Evolutionary conservation across 2,329 filamentous ascomycete genomes (phyloP), one percentile per base, ranked within the genome.

Genomic region (Albifimbria verrucaria): DNA sequence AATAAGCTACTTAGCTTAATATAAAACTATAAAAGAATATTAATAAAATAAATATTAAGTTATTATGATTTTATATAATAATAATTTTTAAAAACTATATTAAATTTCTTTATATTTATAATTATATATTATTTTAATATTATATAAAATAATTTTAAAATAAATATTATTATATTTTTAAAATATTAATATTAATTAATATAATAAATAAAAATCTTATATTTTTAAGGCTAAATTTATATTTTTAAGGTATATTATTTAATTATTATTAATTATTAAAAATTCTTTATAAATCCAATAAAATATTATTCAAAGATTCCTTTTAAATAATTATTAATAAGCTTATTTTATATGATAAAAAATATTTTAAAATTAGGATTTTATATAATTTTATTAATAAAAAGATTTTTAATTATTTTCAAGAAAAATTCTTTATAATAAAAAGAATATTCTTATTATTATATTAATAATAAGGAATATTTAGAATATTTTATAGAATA

Each of bases 121-220:
- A 24, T 51, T 46, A 26, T 23, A 43, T 43, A 52, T 21, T 10
- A 21, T 52, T 43, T 49, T 32, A 32, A 43, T 43, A 43, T n/a
- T n/a, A 43, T 7, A n/a, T 43, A 10, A 43, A 43, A 21, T 43
- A 43, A n/a, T 43, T 22, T 39, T 24, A 25, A 44, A 24, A 41
- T 49, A 6, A 41, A 48, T 23, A 26, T 15, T 10, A n/a, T 7
- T 43, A 17, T 43, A n/a, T 10, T 43, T n/a, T 17, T 43, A 43
- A 43, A 41, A 50, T 22, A 15, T 41, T n/a, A n/a, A 43, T 10
- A 43, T n/a, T 21, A 43, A 21, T 9, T 43, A 43, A 43, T 43
- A 43, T 43, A 17, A n/a, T n/a, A 10, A 43, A 39, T 32, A 36
- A n/a, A 7, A 20, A 10, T 18, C 5, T 22, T 22, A 36, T 42